A percentile compares a stretch with the other conserved stretches of the same genome.
phyloP scores from a whole-genome alignment of 1,284 basidiomycete genomes.

The Ceratobasidium theobromae region DNA sequence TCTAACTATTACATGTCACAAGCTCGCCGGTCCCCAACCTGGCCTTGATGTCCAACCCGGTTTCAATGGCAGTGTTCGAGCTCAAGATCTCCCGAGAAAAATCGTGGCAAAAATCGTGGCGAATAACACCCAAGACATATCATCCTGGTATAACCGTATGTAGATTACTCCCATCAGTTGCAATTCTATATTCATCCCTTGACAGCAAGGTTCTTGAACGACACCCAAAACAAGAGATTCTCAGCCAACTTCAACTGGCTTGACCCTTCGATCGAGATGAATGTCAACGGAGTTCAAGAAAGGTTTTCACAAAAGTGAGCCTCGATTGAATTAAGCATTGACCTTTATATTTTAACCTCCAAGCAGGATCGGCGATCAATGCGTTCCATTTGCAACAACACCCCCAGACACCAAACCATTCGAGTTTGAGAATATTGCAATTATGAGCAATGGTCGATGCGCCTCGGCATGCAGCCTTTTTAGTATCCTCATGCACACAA shows the following conservation, averaged over 20 bases:
- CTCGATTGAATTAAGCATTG: neutral
- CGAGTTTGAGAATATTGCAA: constrained; percentile 25
- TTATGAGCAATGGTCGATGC: constrained; percentile 26
- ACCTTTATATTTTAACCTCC: neutral
- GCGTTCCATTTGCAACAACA: constrained; percentile 5
- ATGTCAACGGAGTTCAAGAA: constrained; percentile 12
- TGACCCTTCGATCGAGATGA: neutral
- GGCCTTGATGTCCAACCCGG: constrained; percentile 13
- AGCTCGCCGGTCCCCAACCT: constrained; percentile 28
- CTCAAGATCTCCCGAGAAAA: constrained; percentile 11
- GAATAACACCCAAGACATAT: neutral
- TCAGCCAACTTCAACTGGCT: constrained; percentile 26
- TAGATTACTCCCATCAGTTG: neutral
- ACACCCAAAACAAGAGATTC: neutral
- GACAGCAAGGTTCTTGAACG: neutral
- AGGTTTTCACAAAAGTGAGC: constrained; percentile 15
- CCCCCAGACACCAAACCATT: constrained; percentile 15
- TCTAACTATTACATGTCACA: neutral
- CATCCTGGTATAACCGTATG: constrained; percentile 12
- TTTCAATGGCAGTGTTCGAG: constrained; percentile 21
- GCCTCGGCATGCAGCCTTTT: neutral
- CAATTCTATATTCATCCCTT: neutral
- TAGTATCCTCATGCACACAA: constrained; percentile 61
- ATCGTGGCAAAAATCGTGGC: too few species aligned
- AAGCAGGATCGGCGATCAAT: constrained; percentile 5